Conservation (phyloP, 2,329 filamentous ascomycete species). For the Pseudofabraea citricarpa region DNA sequence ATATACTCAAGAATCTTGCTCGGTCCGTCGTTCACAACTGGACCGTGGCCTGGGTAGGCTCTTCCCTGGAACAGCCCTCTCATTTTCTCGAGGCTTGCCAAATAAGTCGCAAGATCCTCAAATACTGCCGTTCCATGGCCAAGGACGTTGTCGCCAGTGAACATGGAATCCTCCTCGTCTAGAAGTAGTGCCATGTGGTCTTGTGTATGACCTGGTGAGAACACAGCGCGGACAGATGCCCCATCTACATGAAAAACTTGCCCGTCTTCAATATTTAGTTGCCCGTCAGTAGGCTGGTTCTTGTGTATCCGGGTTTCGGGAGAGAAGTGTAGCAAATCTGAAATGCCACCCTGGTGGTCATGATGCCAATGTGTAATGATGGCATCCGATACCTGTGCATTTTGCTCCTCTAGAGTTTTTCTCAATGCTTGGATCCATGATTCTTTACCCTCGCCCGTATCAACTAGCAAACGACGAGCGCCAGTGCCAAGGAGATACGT, state of each 20-base stretch:
- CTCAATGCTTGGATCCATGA: slow-evolving; percentile 67
- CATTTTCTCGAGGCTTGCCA: slow-evolving; percentile 68
- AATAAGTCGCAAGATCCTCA: slow-evolving; percentile 67
- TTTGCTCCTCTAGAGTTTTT: slow-evolving; percentile 60
- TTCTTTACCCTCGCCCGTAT: slow-evolving; percentile 75
- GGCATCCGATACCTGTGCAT: slow-evolving; percentile 61
- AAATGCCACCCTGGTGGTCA: slow-evolving; percentile 77
- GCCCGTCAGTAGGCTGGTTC: slow-evolving; percentile 48
- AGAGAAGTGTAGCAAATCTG: slow-evolving; percentile 60
- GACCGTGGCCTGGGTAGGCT: slow-evolving; percentile 86
- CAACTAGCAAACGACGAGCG: slow-evolving; percentile 69
- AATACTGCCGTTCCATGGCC: slow-evolving; percentile 85
- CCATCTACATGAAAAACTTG: slow-evolving; percentile 52
- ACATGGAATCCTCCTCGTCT: slow-evolving; percentile 74
- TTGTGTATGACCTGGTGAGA: slow-evolving; percentile 69
- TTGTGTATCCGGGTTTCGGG: slow-evolving; percentile 64
- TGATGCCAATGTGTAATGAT: slow-evolving; percentile 90
- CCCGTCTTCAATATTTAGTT: slow-evolving; percentile 50
- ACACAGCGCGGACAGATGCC: slow-evolving; percentile 60
- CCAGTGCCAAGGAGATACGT: slow-evolving; percentile 89
- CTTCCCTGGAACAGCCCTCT: slow-evolving; percentile 55
- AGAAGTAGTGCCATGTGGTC: slow-evolving; percentile 81
- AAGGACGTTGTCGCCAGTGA: slow-evolving; percentile 85
- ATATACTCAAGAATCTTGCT: slow-evolving; percentile 79
- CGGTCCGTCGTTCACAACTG: slow-evolving; percentile 67